These are phyloP conservation scores for Heimioporus sp. DNA, from an alignment of 768 basidiomycete species.

Conservation along the genomic window DNA sequence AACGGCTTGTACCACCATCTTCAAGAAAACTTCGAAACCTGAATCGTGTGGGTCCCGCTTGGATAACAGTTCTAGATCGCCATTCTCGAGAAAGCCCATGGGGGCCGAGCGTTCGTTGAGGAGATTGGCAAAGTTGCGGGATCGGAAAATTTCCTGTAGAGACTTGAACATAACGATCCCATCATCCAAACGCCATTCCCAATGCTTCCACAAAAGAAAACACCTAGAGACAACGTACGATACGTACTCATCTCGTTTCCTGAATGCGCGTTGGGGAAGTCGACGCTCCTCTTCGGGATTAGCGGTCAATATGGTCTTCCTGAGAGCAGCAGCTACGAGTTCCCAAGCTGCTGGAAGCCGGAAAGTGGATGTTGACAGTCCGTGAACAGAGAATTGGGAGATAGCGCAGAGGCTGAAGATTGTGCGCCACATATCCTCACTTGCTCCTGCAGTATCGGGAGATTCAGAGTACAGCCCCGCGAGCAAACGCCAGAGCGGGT, in stretches of 20 bases:
- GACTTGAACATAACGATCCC: conserved; percentile 57
- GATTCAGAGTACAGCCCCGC: conserved; percentile 31
- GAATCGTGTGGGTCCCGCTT: conserved; percentile 57
- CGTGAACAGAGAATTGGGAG: conserved; percentile 72
- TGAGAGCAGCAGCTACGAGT: conserved; percentile 54
- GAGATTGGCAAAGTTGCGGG: conserved; percentile 74
- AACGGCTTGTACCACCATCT: conserved; percentile 71
- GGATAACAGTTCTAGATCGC: conserved; percentile 52
- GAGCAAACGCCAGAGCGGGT: conserved; percentile 49
- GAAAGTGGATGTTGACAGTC: conserved; percentile 38
- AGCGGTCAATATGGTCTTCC: conserved; percentile 54
- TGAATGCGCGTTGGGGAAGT: conserved; percentile 37
- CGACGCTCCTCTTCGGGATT: conserved; percentile 42
- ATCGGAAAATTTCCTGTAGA: conserved; percentile 72
- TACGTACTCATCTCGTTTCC: conserved; percentile 69
- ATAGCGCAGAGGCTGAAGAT: conserved; percentile 70
- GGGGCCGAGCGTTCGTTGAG: conserved; percentile 59
- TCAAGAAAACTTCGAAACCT: conserved; percentile 77
- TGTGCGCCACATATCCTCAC: conserved; percentile 72
- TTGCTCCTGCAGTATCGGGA: conserved; percentile 39
- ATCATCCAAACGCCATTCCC: conserved; percentile 70
- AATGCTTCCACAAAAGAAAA: conserved; percentile 67
- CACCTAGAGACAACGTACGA: conserved; percentile 69
- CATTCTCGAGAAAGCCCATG: conserved; percentile 63
- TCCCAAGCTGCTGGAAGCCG: conserved; percentile 64